Evolutionary conservation across 78 protist genomes (phyloP), one percentile per base, ranked within the genome.

Genomic region (Monocercomonoides exilis): DNA sequence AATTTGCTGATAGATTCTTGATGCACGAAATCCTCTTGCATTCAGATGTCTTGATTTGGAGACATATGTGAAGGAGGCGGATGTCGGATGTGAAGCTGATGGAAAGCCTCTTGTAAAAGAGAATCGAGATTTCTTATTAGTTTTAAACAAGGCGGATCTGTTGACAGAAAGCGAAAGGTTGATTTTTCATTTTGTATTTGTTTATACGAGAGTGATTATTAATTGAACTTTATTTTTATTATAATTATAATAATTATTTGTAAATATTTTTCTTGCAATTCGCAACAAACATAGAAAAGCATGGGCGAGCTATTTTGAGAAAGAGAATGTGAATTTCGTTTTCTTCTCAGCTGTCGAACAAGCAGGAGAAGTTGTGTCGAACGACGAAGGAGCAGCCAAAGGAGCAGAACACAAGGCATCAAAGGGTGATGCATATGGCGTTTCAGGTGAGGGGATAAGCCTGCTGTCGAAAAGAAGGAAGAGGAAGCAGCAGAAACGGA

Each of bases 91-190:
- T 38, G 4, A 81, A 41, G n/a, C 82, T 5, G 82, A 79, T 6
- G 82, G 82, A 79, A 41, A 3, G 4, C 85, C 44, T 1, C 2
- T 5, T 36, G 2, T n/a, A 1, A 96, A 95, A 89, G 34, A 21
- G 38, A 54, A 41, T 46, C 82, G 82, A 29, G 4, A 4, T 32
- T 33, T 21, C 82, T 33, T 96, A 2, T 54, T 97, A 36, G 89
- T 97, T 42, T 46, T 97, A 35, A 97, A 97, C 96, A 97, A 97
- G 88, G 97, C 99, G 4, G 99, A 97, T 81, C 85, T 96, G 82
- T 92, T 97, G 11, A 89, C 97, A 1, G 79, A 88, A 11, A 64
- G 42, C 36, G 35, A 41, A 33, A 2, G 86, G 86, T 4, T 33
- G 64, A n/a, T 1, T 45, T 45, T 45, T 21, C 70, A 54, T 21